Evolutionary conservation across 2,329 filamentous ascomycete species (phyloP).

Genomic region (Ascochyta pisi): DNA sequence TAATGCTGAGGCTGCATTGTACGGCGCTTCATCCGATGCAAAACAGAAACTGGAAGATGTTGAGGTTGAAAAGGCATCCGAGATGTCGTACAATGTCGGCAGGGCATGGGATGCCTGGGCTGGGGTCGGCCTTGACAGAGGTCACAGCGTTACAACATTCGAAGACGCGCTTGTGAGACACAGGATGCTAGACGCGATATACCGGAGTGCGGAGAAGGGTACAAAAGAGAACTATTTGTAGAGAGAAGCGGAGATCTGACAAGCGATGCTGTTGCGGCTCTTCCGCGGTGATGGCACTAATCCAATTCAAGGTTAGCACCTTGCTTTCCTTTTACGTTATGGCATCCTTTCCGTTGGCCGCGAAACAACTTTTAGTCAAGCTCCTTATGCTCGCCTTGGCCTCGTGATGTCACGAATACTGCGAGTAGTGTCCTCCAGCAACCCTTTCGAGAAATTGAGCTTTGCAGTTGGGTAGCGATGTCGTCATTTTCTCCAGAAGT

Average conservation of each 20-base stretch:
- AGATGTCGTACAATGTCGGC: conserved; percentile 60
- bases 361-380: conserved; percentile 19
- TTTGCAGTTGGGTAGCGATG: conserved; percentile 3
- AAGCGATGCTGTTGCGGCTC: neutral
- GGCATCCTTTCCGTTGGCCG: conserved; percentile 1
- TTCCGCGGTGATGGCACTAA: neutral
- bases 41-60: conserved; percentile 49
- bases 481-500: conserved; percentile 6
- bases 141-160: conserved; percentile 38
- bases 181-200: conserved; percentile 48
- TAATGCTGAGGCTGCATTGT: conserved; percentile 35
- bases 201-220: conserved; percentile 41
- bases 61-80: conserved; percentile 58
- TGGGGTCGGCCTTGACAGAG: conserved; percentile 34
- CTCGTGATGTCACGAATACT: conserved; percentile 23
- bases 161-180: conserved; percentile 46
- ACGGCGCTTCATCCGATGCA: conserved; percentile 35
- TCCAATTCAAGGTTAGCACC: neutral
- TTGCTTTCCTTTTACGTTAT: conserved; percentile 30
- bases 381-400: conserved; percentile 5
- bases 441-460: neutral
- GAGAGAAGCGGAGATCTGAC: neutral
- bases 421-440: neutral
- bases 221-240: conserved; percentile 40
- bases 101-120: conserved; percentile 65